Evolutionary conservation across 352 stramenopile species (phyloP), one percentile per base, ranked within the genome.

Genomic region (Phytopythium mirpurense): DNA sequence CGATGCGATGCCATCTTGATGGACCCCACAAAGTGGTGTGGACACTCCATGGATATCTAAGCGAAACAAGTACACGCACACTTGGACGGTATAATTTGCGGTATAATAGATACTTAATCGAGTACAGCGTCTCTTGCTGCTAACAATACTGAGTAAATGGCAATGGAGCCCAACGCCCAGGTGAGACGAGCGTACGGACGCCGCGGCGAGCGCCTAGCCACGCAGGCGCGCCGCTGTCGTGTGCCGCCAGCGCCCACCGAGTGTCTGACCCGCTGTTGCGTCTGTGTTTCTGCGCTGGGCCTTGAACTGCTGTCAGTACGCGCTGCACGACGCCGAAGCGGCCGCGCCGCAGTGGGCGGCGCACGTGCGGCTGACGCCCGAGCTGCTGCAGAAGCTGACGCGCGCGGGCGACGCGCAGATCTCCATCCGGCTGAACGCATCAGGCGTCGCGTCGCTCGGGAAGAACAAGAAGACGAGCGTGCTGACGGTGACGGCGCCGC

Each of bases 291-390:
- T 10, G 1, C 10, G 23, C 16, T 15, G 19, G 16, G 15, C 24
- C 37, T 51, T 14, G 21, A 15, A 5, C 27, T 14, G 26, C 4
- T 26, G 14, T n/a, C 52, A 92, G 78, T 92, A 92, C 50, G 81
- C 76, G 48, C 68, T 92, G 43, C 68, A 85, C 42, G 76, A 89
- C 46, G 74, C 60, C 43, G 72, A 78, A 36, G 59, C 32, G 23
- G 54, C 40, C n/a, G 54, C 49, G 35, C 45, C 62, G 35, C 57
- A 58, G 21, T 93, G 83, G 83, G 76, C 80, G 26, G 83, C 83
- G 54, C 74, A 81, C 54, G 67, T 93, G 43, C 78, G 78, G 27
- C 58, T 93, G 36, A 93, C 83, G 47, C 83, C 83, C 5, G 83
- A 93, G 54, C 61, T 93, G 52, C 63, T 93, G 50, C 42, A 68